Evolutionary conservation across 2,329 filamentous ascomycete genomes (phyloP).

Genomic region (Ophiostoma himal-ulmi): DNA sequence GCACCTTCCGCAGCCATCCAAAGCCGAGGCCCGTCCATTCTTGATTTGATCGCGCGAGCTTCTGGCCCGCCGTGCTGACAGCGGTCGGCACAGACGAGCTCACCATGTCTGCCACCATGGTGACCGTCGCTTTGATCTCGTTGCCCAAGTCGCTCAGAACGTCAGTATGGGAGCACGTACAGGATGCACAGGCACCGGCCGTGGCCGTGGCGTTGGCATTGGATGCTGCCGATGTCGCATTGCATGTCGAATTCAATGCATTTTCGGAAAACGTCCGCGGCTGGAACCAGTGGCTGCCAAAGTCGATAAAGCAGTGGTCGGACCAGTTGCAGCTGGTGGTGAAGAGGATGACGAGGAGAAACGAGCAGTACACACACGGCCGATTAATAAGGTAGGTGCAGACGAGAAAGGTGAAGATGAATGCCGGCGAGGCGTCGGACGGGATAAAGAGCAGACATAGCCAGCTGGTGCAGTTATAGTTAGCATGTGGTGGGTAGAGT

Average conservation of each 20-base stretch:
- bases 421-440: conserved; percentile 75
- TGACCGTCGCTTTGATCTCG: conserved; percentile 33
- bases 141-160: not conserved
- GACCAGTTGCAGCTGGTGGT: conserved; percentile 66
- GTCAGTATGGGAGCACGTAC: not conserved
- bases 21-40: conserved; percentile 73
- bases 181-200: not conserved
- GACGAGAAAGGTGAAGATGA: conserved; percentile 82
- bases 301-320: conserved; percentile 88
- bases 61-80: conserved; percentile 60
- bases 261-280: conserved; percentile 45
- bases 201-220: not conserved
- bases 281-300: conserved; percentile 87
- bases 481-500: not conserved
- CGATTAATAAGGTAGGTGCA: conserved; percentile 95
- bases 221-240: not conserved
- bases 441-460: conserved; percentile 83
- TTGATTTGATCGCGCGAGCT: conserved; percentile 47
- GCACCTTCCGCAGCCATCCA: conserved; percentile 76
- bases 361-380: conserved; percentile 95
- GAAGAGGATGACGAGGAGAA: conserved; percentile 85
- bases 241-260: not conserved
- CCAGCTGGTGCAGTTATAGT: conserved; percentile 51
- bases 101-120: conserved; percentile 46
- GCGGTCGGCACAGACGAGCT: conserved; percentile 66